Percentiles rank a stretch among this genome's conserved stretches.
phyloP scores from a whole-genome alignment of 441 rosid genomes.

The California macrophylla region DNA sequence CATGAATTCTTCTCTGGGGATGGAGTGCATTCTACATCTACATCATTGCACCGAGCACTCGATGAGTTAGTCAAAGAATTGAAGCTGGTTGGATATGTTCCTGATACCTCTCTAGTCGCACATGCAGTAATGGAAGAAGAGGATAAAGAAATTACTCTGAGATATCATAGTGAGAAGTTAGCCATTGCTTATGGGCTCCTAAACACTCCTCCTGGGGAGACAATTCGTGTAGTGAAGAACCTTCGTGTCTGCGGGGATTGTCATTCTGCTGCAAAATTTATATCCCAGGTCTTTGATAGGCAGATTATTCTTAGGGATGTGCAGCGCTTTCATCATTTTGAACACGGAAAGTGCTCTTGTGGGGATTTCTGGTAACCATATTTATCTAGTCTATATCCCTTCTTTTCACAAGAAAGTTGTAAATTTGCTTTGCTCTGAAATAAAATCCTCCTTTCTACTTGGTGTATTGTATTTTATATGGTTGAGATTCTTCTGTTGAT shows the following conservation, averaged over 20 bases:
- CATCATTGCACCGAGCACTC: constrained; percentile 30
- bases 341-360: constrained; percentile 52
- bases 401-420: background rate
- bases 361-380: constrained; percentile 45
- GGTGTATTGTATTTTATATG: background rate
- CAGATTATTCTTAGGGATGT: constrained; percentile 53
- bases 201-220: constrained; percentile 43
- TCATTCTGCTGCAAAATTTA: constrained; percentile 49
- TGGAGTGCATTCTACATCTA: constrained; percentile 31
- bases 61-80: constrained; percentile 45
- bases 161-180: constrained; percentile 59
- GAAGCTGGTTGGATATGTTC: constrained; percentile 52
- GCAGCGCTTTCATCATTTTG: constrained; percentile 59
- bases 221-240: constrained; percentile 51
- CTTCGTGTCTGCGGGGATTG: constrained; percentile 57
- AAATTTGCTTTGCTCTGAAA: background rate
- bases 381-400: constrained; percentile 14
- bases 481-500: background rate
- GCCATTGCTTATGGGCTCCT: constrained; percentile 47
- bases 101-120: constrained; percentile 45
- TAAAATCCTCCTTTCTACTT: background rate
- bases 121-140: constrained; percentile 41
- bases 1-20: constrained; percentile 82
- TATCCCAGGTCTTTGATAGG: constrained; percentile 41
- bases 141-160: constrained; percentile 40